Evolutionary conservation across 2,329 filamentous ascomycete species (phyloP), one percentile per base, ranked within the genome.

Genomic region (Chaetomium sp.): DNA sequence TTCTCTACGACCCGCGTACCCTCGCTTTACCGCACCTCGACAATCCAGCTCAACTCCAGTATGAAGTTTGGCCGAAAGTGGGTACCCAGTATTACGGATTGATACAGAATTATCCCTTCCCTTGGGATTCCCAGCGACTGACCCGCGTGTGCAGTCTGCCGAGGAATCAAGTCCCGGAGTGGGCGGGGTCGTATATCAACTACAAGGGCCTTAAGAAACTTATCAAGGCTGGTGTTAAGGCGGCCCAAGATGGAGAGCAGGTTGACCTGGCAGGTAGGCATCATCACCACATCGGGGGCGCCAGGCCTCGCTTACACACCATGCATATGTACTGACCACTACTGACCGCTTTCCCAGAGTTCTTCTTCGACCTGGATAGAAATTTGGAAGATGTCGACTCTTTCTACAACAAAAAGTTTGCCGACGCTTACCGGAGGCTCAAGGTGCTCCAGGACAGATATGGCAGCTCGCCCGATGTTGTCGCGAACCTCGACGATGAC

Each of bases 371-470:
- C 69, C 88, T 99, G 76, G 95, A 99, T 76, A 91, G 95, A 72
- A 97, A 98, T 76, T 89, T 99, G 74, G 95, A 99, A 82, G 91
- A 96, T 78, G 94, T 99, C 76, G 93, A 97, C 78, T 86, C 87
- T 59, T 98, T 99, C 78, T 98, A 97, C 82, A 97, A 96, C 80
- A 96, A 93, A 77, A 97, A 97, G 76, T 92, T 93, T 74, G 85
- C 87, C 67, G 94, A 98, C 72, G 90, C 90, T 67, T 88, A 90
- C 45, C 90, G 95, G 66, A 89, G 94, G 42, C 82, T 98, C 70
- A 93, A 92, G 71, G 85, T 97, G 16, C 83, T 98, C 29, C 89
- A 96, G 76, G 92, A 95, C 70, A 88, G 92, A 69, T 97, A 97
- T 81, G 93, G 92, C 69, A 85, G 87, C 68, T 85, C 86, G 13